Evolutionary conservation across 345 rosid genomes (phyloP).

Genomic region (Isatis tinctoria): DNA sequence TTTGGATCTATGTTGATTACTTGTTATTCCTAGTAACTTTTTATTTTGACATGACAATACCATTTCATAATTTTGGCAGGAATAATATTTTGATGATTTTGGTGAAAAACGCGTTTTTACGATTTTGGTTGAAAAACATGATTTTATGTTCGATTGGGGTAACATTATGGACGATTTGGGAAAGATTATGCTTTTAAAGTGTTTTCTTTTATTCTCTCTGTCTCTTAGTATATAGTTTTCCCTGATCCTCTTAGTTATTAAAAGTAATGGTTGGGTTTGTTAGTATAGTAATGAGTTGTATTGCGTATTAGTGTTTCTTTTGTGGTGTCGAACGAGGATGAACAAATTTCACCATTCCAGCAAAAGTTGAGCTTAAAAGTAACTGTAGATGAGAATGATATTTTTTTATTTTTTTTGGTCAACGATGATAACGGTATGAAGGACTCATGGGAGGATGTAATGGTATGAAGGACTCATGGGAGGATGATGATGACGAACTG

Average conservation of each 20-base stretch:
- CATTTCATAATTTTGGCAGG: too few species aligned
- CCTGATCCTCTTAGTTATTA: background rate
- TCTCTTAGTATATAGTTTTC: background rate
- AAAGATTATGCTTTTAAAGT: background rate
- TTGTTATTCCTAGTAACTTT: too few species aligned
- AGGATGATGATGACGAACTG: slow-evolving; percentile 91
- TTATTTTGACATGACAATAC: too few species aligned
- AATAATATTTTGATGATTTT: too few species aligned
- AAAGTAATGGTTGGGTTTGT: background rate
- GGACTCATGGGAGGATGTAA: too few species aligned
- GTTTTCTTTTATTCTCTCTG: background rate
- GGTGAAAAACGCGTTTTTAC: too few species aligned
- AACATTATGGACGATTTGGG: slow-evolving; percentile 39
- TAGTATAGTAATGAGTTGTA: background rate
- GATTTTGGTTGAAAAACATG: too few species aligned
- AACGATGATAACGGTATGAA: too few species aligned
- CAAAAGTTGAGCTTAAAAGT: slow-evolving; percentile 50
- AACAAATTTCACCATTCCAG: slow-evolving; percentile 49
- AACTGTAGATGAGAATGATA: slow-evolving; percentile 64
- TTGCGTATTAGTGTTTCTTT: background rate
- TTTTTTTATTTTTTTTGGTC: too few species aligned
- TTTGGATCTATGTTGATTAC: too few species aligned
- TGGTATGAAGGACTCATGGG: slow-evolving; percentile 99
- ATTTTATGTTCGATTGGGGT: too few species aligned
- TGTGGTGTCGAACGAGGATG: slow-evolving; percentile 57